Conservation (phyloP, 768 basidiomycete genomes). For the Russula sp. region DNA sequence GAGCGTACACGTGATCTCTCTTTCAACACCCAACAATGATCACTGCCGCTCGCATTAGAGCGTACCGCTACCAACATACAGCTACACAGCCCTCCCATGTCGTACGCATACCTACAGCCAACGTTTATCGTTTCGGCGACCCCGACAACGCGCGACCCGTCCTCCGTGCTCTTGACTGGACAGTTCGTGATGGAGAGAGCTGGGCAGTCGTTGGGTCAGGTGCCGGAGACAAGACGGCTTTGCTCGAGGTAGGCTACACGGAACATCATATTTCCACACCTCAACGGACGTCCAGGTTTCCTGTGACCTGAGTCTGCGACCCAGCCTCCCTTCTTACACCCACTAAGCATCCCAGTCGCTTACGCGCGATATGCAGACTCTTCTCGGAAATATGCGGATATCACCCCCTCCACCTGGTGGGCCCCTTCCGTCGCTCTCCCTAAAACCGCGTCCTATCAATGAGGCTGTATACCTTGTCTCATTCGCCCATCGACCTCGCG, state of each 20-base stretch:
- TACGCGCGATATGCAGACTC: constrained; percentile 37
- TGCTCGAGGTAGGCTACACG: constrained; percentile 54
- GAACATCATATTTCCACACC: not conserved
- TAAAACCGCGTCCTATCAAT: constrained; percentile 36
- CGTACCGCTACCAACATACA: not conserved
- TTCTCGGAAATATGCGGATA: constrained; percentile 68
- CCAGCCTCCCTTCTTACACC: not conserved
- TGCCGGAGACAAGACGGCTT: constrained; percentile 51
- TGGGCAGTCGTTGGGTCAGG: constrained; percentile 74
- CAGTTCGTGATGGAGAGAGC: constrained; percentile 51
- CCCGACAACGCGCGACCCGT: constrained; percentile 41
- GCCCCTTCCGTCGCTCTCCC: constrained; percentile 68
- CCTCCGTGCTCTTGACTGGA: constrained; percentile 53
- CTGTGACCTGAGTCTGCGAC: not conserved
- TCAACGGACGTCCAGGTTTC: not conserved
- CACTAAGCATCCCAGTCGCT: not conserved
- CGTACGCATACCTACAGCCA: constrained; percentile 38
- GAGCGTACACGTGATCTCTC: too few relatives aligned
- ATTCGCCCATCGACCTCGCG: constrained; percentile 55
- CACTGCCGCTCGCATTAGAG: too few relatives aligned
- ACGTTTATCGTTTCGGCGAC: constrained; percentile 57
- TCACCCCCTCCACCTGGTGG: constrained; percentile 61
- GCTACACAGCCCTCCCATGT: not conserved
- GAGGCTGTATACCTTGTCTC: constrained; percentile 52
- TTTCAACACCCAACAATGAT: too few relatives aligned